These are phyloP conservation scores for Tulasnella sp. DNA, from an alignment of 768 basidiomycete genomes.

Conservation along the genomic window DNA sequence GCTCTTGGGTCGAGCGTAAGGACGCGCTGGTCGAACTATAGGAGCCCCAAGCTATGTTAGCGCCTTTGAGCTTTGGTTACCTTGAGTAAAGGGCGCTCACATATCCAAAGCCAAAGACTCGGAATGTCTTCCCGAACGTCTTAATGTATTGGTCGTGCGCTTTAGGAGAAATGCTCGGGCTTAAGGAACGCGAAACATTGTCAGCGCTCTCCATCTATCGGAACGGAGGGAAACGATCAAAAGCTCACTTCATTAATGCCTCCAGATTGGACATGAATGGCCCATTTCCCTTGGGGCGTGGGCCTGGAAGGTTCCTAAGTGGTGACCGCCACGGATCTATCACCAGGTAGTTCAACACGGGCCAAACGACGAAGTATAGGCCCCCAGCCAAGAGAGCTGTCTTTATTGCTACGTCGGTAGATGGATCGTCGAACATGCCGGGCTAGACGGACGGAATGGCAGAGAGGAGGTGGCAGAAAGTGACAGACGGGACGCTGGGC, in stretches of 20 bases:
- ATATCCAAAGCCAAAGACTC: slow-evolving; percentile 27
- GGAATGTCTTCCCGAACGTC: slow-evolving; percentile 54
- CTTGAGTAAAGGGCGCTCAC: slow-evolving; percentile 50
- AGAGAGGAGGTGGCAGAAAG: neutral
- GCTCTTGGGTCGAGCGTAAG: slow-evolving; percentile 77
- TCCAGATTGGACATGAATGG: slow-evolving; percentile 53
- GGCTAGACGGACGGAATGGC: neutral
- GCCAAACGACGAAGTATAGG: slow-evolving; percentile 4
- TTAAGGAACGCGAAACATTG: neutral
- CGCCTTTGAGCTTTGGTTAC: slow-evolving; percentile 33
- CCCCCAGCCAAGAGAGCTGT: neutral
- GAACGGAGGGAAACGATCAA: no score
- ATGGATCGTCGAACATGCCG: neutral
- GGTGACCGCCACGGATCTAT: slow-evolving; percentile 48
- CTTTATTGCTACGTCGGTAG: neutral
- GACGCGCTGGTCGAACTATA: slow-evolving; percentile 55
- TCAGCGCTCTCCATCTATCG: neutral
- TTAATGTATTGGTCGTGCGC: slow-evolving; percentile 40
- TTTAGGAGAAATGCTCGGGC: slow-evolving; percentile 15
- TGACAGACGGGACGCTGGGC: neutral
- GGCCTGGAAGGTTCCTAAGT: slow-evolving; percentile 57
- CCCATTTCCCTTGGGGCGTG: slow-evolving; percentile 48
- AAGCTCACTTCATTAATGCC: slow-evolving; percentile 47
- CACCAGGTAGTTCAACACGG: slow-evolving; percentile 31
- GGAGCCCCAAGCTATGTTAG: neutral